Percentiles rank a stretch among this genome's conserved stretches.
These are phyloP conservation scores for Porphyra umbilicalis DNA, from an alignment of 31 red algal species.

Conservation along the genomic window DNA sequence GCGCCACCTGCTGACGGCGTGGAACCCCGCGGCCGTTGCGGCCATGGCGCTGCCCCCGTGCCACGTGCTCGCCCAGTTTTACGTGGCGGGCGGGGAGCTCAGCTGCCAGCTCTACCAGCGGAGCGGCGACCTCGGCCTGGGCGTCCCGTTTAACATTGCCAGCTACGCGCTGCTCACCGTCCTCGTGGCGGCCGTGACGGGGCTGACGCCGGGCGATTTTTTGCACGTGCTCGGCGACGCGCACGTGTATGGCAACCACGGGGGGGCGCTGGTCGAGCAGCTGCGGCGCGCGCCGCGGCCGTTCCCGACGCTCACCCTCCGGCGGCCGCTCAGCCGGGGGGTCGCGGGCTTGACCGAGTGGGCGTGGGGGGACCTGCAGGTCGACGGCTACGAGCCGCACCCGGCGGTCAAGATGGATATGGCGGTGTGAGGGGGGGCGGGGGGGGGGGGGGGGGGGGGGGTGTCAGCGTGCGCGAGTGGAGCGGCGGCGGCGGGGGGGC, in stretches of 20 bases:
- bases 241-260: constrained; percentile 95
- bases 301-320: constrained; percentile 66
- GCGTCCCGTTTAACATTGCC: constrained; percentile 99
- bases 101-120: constrained; percentile 99
- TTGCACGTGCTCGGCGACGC: constrained; percentile 92
- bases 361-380: constrained; percentile 55
- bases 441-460: neutral
- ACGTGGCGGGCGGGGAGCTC: constrained; percentile 87
- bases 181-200: constrained; percentile 80
- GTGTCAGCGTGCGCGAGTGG: too few relatives aligned
- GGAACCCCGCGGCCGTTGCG: constrained; percentile 73
- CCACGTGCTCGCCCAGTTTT: constrained; percentile 95
- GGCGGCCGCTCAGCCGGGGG: constrained; percentile 13
- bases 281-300: constrained; percentile 50
- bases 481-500: too few relatives aligned
- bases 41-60: constrained; percentile 98
- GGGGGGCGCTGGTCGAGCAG: constrained; percentile 72
- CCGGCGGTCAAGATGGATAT: constrained; percentile 85
- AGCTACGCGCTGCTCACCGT: constrained; percentile 89
- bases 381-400: constrained; percentile 80
- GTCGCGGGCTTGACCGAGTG: constrained; percentile 72
- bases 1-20: constrained; percentile 86
- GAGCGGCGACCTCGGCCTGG: constrained; percentile 91
- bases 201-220: constrained; percentile 78
- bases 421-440: constrained; percentile 59